Evolutionary conservation across 352 stramenopile genomes (phyloP).

Genomic region (Elongisporangium prolatum): DNA sequence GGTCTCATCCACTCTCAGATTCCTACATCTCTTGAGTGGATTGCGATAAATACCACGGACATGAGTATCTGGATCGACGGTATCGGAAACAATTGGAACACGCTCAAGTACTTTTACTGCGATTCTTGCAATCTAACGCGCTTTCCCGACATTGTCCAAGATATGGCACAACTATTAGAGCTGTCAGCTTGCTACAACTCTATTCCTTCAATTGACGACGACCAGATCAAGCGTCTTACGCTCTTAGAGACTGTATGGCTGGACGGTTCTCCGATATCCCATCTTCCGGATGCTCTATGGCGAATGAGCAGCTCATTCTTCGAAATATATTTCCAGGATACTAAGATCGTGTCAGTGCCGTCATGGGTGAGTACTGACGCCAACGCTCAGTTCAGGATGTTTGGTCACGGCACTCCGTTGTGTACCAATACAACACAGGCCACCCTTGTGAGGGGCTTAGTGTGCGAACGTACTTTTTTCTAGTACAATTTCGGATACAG

Average conservation of each 20-base stretch:
- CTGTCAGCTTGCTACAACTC: constrained; percentile 2
- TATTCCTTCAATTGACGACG: not conserved
- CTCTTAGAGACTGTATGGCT: constrained; percentile 1
- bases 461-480: not conserved
- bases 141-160: not conserved
- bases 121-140: constrained; percentile 1
- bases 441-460: not conserved
- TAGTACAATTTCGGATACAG: not conserved
- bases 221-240: not conserved
- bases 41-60: not conserved
- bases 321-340: constrained; percentile 8
- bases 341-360: not conserved
- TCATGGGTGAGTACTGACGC: constrained; percentile 2
- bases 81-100: constrained; percentile 1
- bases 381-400: not conserved
- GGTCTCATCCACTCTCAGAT: not conserved
- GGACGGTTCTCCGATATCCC: not conserved
- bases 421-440: not conserved
- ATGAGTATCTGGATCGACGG: not conserved
- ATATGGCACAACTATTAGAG: constrained; percentile 2
- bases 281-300: constrained; percentile 4
- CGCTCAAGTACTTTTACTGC: constrained; percentile 10
- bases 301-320: not conserved
- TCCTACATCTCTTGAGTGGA: not conserved
- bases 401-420: not conserved